A percentile compares a stretch with the other conserved stretches of the same genome.
Evolutionary conservation across 768 basidiomycete species (phyloP).

Genomic region (Mycena kentingensis): DNA sequence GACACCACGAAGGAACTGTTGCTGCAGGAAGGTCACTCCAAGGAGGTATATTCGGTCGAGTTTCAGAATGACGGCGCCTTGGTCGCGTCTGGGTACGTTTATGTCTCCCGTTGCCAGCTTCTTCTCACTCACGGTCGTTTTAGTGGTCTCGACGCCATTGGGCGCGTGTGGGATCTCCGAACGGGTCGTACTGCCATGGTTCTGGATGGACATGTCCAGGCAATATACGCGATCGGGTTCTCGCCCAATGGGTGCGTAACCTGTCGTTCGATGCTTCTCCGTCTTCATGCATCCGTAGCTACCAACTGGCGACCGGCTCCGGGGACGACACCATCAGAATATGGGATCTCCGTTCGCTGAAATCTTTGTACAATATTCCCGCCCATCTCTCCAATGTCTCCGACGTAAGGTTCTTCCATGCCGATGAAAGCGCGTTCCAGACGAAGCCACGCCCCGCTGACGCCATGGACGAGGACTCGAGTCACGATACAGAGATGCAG

Average conservation of each 20-base stretch:
- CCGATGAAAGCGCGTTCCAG: constrained; percentile 55
- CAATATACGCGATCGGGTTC: constrained; percentile 88
- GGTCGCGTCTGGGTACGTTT: constrained; percentile 84
- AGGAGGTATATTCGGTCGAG: constrained; percentile 94
- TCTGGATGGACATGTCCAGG: constrained; percentile 93
- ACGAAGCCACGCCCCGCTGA: constrained; percentile 43
- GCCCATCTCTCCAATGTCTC: constrained; percentile 95
- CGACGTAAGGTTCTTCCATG: constrained; percentile 92
- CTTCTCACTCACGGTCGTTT: background rate
- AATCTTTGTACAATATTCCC: constrained; percentile 93
- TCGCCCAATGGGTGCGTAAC: constrained; percentile 89
- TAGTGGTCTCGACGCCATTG: constrained; percentile 95
- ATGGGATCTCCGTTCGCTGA: constrained; percentile 96
- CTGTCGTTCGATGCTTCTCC: constrained; percentile 8
- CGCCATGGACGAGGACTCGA: constrained; percentile 50
- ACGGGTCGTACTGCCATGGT: constrained; percentile 98
- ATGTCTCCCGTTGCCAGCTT: background rate
- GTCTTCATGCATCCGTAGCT: constrained; percentile 48
- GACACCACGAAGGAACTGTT: constrained; percentile 77
- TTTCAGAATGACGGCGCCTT: constrained; percentile 95
- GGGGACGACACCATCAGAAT: constrained; percentile 98
- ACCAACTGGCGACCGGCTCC: constrained; percentile 95
- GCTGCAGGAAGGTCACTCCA: constrained; percentile 95
- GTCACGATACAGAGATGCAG: constrained; percentile 48
- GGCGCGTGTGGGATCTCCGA: constrained; percentile 94